Conservation (phyloP, 805 yeast species). For the Kregervanrija fluxuum region DNA sequence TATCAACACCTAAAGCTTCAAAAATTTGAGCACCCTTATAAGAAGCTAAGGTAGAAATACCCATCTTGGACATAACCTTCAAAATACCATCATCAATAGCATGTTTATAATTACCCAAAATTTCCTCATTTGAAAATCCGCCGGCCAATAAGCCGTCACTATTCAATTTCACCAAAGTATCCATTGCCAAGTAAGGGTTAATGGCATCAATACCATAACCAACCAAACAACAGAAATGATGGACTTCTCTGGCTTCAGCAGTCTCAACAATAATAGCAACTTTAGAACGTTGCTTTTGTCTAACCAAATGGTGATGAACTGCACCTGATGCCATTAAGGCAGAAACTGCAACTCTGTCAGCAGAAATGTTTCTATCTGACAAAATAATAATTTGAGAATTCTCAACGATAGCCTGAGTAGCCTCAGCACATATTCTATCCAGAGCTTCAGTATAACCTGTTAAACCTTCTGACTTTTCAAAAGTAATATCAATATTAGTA, state of each 20-base stretch:
- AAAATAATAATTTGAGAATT: conserved; percentile 69
- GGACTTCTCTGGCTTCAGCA: conserved; percentile 97
- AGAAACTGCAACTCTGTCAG: conserved; percentile 69
- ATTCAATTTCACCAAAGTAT: conserved; percentile 79
- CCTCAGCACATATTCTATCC: conserved; percentile 81
- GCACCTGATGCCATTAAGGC: conserved; percentile 94
- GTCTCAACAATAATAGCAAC: conserved; percentile 90
- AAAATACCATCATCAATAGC: conserved; percentile 87
- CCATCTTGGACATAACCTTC: conserved; percentile 99
- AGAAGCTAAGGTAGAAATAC: conserved; percentile 96
- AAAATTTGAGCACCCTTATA: conserved; percentile 98
- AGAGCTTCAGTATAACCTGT: conserved; percentile 79
- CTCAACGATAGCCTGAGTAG: conserved; percentile 75
- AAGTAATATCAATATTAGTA: conserved; percentile 80
- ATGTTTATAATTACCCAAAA: conserved; percentile 72
- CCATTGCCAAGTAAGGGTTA: conserved; percentile 90
- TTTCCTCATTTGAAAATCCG: conserved; percentile 46
- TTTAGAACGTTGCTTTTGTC: conserved; percentile 92
- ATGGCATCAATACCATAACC: conserved; percentile 98
- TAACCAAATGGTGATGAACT: conserved; percentile 91
- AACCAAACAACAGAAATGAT: conserved; percentile 86
- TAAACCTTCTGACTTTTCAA: conserved; percentile 73
- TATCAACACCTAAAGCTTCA: conserved; percentile 94
- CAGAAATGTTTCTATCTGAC: conserved; percentile 59
- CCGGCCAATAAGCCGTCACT: conserved; percentile 64